Percentiles rank a stretch among this genome's conserved stretches.
Evolutionary conservation across 2,329 filamentous ascomycete species (phyloP).

Genomic region (Paraphaeosphaeria sporulosa): DNA sequence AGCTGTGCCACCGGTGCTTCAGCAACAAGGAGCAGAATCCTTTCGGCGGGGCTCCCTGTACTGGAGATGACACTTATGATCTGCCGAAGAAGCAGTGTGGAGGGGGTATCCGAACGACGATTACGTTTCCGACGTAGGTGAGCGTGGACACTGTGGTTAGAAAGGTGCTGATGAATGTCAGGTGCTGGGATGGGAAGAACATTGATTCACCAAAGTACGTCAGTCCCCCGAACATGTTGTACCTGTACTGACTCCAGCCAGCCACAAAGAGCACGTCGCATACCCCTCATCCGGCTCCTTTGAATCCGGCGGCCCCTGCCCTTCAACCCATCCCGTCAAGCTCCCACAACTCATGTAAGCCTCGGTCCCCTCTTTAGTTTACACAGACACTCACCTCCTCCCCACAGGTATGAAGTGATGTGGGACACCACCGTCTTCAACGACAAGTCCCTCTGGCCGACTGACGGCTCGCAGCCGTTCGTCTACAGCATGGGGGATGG

Average conservation of each 20-base stretch:
- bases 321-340: slow-evolving; percentile 51
- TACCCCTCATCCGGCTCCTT: slow-evolving; percentile 56
- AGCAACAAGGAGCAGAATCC: slow-evolving; percentile 51
- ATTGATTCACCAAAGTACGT: slow-evolving; percentile 55
- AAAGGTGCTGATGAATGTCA: not conserved
- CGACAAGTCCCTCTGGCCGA: slow-evolving; percentile 29
- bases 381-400: slow-evolving; percentile 24
- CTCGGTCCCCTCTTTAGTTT: slow-evolving; percentile 48
- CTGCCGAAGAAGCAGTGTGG: slow-evolving; percentile 34
- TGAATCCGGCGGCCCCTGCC: slow-evolving; percentile 45
- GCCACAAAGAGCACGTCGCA: slow-evolving; percentile 69
- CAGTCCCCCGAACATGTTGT: not conserved
- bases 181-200: slow-evolving; percentile 70
- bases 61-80: slow-evolving; percentile 34
- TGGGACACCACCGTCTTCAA: slow-evolving; percentile 50
- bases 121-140: slow-evolving; percentile 66
- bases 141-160: no score
- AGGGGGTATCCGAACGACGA: slow-evolving; percentile 57
- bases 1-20: slow-evolving; percentile 57
- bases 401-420: slow-evolving; percentile 54
- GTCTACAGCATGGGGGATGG: slow-evolving; percentile 39
- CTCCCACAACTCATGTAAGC: slow-evolving; percentile 56
- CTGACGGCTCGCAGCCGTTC: slow-evolving; percentile 35
- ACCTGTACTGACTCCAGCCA: not conserved
- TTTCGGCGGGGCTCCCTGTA: slow-evolving; percentile 50